Base-by-base conservation (phyloP, 2,329 filamentous ascomycete genomes). In the Pseudogymnoascus sp. region DNA sequence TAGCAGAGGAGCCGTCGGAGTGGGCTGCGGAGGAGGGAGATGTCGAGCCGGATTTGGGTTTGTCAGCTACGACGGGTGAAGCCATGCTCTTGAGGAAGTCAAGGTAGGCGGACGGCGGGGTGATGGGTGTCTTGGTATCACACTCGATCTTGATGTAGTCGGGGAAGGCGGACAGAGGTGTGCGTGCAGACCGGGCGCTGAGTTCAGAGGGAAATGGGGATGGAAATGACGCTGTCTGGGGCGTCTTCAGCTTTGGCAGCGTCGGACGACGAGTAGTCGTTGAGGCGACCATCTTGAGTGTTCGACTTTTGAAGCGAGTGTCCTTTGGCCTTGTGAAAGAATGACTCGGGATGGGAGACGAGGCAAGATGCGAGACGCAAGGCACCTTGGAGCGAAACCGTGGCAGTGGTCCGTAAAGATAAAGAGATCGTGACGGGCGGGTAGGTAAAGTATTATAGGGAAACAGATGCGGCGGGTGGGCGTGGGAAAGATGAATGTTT, bases 31-130 rank as follows among this genome's bases (percentile, higher is more conserved):
- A 79, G 58, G 69, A 72, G 64, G 78, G 80, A 59, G 79, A 78
- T 59, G 74, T 79, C 66, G 79, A 79, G 63, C 77, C 78, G 15
- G 79, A 78, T 38, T 63, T 69, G 59, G 63, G 63, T 63, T 70
- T 72, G 42, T 72, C 73, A 58, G 67, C 66, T 25, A 66, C 65
- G 36, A 68, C 65, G 27, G 72, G 71, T 29, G 69, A 77, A 68
- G 80, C 80, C 76, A 95, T 85, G 64, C 87, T 86, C 77, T 92
- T 93, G 66, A 97, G 86, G 72, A 97, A 97, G 71, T 97, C 92
- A 68, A 91, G 88, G 73, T 97, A 97, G 63, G 93, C 92, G 21
- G 84, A 81, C 2, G 93, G 93, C 60, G 93, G 93, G 60, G 90
- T 95, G 74, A 97, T 96, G 58, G 92, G 92, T 4, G 92, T 97